These are phyloP conservation scores for Yarrowia sp. DNA, from an alignment of 805 yeast species.

Conservation along the genomic window DNA sequence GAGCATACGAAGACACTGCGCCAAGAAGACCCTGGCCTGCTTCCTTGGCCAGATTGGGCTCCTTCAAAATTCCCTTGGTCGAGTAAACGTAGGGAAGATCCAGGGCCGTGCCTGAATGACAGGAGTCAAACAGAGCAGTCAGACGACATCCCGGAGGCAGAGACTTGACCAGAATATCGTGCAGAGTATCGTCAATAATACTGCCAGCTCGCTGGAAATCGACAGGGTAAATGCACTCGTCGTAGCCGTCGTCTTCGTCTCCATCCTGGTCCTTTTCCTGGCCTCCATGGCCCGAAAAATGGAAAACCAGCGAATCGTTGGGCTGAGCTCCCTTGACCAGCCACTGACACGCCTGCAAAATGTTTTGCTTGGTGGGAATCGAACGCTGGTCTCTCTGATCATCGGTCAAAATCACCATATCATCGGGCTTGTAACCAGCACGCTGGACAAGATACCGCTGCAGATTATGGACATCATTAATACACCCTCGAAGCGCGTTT, in stretches of 20 bases:
- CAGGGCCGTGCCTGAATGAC: constrained; percentile 84
- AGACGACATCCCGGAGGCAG: constrained; percentile 75
- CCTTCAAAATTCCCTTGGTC: constrained; percentile 82
- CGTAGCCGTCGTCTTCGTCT: constrained; percentile 77
- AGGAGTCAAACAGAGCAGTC: constrained; percentile 82
- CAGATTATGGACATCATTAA: constrained; percentile 68
- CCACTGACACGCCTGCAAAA: constrained; percentile 83
- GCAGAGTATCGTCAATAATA: constrained; percentile 76
- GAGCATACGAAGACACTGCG: constrained; percentile 65
- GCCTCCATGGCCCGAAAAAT: constrained; percentile 89
- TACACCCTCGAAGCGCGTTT: constrained; percentile 74
- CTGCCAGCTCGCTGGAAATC: constrained; percentile 73
- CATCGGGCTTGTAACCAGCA: constrained; percentile 51
- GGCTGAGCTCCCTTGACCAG: constrained; percentile 73
- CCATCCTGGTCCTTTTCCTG: constrained; percentile 71
- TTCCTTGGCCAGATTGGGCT: constrained; percentile 77
- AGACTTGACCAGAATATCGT: constrained; percentile 71
- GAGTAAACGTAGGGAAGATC: constrained; percentile 84
- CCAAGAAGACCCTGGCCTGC: constrained; percentile 70
- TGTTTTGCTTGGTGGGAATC: constrained; percentile 72
- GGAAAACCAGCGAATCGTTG: constrained; percentile 80
- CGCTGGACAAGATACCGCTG: constrained; percentile 53
- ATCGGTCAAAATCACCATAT: constrained; percentile 54
- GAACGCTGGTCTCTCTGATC: constrained; percentile 52
- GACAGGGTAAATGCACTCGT: constrained; percentile 75